These are phyloP conservation scores for Fagus sylvatica DNA, from an alignment of 306 rosid genomes.

Conservation along the genomic window DNA sequence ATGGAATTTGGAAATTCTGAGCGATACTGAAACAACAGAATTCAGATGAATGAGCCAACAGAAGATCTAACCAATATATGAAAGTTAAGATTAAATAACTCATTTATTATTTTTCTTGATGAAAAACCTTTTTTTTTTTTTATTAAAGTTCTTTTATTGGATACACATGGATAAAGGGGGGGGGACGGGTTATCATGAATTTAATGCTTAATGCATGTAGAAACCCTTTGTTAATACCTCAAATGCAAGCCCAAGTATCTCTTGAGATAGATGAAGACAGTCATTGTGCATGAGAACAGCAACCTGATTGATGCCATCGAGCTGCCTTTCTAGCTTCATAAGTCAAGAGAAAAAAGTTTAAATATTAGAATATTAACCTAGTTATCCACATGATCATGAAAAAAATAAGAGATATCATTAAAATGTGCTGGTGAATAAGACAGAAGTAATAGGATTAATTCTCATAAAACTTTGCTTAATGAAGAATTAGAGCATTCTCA, in stretches of 20 bases:
- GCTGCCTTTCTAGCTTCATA: conserved; percentile 99
- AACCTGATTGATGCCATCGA: conserved; percentile 79
- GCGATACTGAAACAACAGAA: conserved; percentile 64
- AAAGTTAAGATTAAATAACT: conserved; percentile 13
- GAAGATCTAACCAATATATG: conserved; percentile 11
- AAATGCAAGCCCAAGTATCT: conserved; percentile 87
- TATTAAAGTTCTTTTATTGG: neutral
- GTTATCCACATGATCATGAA: conserved; percentile 30
- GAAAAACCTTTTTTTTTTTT: neutral
- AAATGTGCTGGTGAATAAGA: neutral
- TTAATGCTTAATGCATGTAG: conserved; percentile 4
- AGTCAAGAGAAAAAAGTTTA: conserved; percentile 28
- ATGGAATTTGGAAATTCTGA: conserved; percentile 75
- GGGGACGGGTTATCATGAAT: neutral
- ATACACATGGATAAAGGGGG: neutral
- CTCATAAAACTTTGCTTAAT: neutral
- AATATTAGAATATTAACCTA: neutral
- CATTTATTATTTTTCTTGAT: conserved; percentile 17
- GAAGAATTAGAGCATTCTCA: too few relatives aligned
- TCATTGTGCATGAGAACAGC: conserved; percentile 90
- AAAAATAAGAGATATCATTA: neutral
- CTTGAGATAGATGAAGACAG: conserved; percentile 87
- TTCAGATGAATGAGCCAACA: conserved; percentile 29
- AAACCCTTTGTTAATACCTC: conserved; percentile 55
- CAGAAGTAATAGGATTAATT: neutral